Conservation (phyloP, 768 basidiomycete species). For the Trametes meyenii region DNA sequence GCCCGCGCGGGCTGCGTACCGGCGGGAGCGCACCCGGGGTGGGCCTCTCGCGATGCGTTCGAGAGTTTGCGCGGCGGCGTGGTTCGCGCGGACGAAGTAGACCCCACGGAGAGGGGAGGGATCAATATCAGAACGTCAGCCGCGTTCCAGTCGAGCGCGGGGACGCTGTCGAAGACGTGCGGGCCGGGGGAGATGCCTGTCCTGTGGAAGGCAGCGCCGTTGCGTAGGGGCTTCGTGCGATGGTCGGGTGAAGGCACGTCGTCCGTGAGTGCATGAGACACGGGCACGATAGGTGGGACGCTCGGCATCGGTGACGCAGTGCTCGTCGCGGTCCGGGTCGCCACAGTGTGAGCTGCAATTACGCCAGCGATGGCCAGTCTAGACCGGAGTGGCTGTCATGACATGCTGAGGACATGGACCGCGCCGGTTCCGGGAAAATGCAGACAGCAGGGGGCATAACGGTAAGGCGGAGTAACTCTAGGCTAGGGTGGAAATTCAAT, state of each 20-base stretch:
- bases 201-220: conserved; percentile 9
- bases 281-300: conserved; percentile 9
- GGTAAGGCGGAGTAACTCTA: conserved; percentile 6
- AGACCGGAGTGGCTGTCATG: not conserved
- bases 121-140: conserved; percentile 12
- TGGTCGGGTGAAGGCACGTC: conserved; percentile 17
- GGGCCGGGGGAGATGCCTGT: conserved; percentile 14
- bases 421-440: not conserved
- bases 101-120: conserved; percentile 3
- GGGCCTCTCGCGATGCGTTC: conserved; percentile 1
- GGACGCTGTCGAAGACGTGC: conserved; percentile 3
- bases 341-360: not conserved
- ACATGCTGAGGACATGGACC: not conserved
- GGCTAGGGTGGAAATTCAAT: not conserved
- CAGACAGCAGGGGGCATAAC: not conserved
- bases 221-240: conserved; percentile 20
- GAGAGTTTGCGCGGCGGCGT: conserved; percentile 4
- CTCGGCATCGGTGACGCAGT: conserved; percentile 13
- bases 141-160: conserved; percentile 9
- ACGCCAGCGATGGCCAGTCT: not conserved
- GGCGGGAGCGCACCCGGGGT: conserved; percentile 3
- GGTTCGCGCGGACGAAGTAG: conserved; percentile 17
- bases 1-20: conserved; percentile 2
- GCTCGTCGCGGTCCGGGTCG: not conserved
- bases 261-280: conserved; percentile 12